These are phyloP conservation scores for Metschnikowia anglica DNA, from an alignment of 805 yeast species.

Conservation along the genomic window DNA sequence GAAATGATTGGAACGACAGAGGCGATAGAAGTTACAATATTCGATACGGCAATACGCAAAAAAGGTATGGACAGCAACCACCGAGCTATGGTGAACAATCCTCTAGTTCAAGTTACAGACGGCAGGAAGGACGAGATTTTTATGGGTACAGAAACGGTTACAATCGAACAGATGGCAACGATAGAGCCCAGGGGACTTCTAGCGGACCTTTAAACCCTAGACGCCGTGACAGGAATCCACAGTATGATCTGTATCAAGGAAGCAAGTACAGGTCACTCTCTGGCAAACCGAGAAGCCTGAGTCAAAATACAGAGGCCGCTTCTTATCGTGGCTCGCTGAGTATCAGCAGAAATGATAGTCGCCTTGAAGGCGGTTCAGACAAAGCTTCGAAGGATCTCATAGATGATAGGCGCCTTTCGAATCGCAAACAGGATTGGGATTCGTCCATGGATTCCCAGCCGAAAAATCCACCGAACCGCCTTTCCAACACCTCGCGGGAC, in stretches of 20 bases:
- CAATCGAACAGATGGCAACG: conserved; percentile 3
- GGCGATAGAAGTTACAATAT: conserved; percentile 5
- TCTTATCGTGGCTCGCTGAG: neutral
- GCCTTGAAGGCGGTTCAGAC: neutral
- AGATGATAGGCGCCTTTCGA: conserved; percentile 14
- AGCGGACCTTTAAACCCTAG: neutral
- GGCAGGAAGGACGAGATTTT: conserved; percentile 14
- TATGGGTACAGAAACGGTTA: conserved; percentile 14
- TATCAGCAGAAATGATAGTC: neutral
- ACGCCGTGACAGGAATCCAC: conserved; percentile 7
- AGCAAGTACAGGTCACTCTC: conserved; percentile 16
- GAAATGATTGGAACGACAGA: conserved; percentile 3
- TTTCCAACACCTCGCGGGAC: neutral
- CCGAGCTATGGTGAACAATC: conserved; percentile 2
- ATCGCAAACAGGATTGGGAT: conserved; percentile 12
- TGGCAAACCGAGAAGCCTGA: conserved; percentile 6
- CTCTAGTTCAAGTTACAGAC: conserved; percentile 7
- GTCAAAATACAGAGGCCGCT: neutral
- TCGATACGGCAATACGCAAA: conserved; percentile 7
- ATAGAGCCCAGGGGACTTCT: neutral
- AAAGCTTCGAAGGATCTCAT: conserved; percentile 1
- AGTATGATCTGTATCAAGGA: conserved; percentile 18
- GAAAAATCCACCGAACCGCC: neutral
- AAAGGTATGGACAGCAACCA: conserved; percentile 8
- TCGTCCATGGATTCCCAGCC: conserved; percentile 1